A percentile compares a stretch with the other conserved stretches of the same genome.
Evolutionary conservation across 2,329 filamentous ascomycete species (phyloP).

Genomic region (Neodidymelliopsis sp.): DNA sequence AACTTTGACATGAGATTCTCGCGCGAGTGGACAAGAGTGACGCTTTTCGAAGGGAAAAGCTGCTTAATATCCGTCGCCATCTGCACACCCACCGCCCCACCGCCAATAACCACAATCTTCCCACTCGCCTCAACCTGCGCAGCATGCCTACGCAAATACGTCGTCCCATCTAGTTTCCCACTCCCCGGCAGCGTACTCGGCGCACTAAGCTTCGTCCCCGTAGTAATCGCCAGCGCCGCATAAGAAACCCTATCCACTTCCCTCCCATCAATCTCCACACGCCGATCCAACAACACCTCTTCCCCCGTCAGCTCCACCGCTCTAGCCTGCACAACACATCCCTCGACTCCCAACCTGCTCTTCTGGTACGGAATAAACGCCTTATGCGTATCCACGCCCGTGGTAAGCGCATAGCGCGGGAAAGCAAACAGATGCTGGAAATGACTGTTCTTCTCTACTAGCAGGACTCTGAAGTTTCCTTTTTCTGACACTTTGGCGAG

Average conservation of each 20-base stretch:
- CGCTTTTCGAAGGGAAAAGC: slow-evolving; percentile 62
- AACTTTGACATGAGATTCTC: slow-evolving; percentile 61
- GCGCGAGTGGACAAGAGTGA: slow-evolving; percentile 67
- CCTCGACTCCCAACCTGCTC: slow-evolving; percentile 35
- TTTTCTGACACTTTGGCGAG: slow-evolving; percentile 12
- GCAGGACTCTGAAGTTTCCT: slow-evolving; percentile 59
- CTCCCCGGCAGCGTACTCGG: slow-evolving; percentile 11
- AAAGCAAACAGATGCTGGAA: slow-evolving; percentile 69
- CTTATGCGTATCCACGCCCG: slow-evolving; percentile 62
- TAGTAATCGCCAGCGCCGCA: slow-evolving; percentile 65
- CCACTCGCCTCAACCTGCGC: slow-evolving; percentile 59
- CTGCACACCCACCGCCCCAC: slow-evolving; percentile 69
- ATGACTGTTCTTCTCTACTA: slow-evolving; percentile 67
- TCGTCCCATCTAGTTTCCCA: slow-evolving; percentile 32
- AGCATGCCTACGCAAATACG: slow-evolving; percentile 51
- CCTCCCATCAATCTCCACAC: slow-evolving; percentile 40
- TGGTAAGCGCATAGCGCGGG: slow-evolving; percentile 65
- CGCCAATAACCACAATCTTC: slow-evolving; percentile 58
- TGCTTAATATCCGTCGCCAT: slow-evolving; percentile 67
- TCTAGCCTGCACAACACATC: slow-evolving; percentile 47
- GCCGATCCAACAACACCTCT: slow-evolving; percentile 51
- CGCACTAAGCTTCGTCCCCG: slow-evolving; percentile 54
- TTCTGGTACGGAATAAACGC: slow-evolving; percentile 66
- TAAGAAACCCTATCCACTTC: slow-evolving; percentile 54
- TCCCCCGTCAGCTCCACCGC: slow-evolving; percentile 51